A percentile compares a stretch with the other conserved stretches of the same genome.
These are phyloP conservation scores for Colletotrichum australisinense DNA, from an alignment of 2,329 filamentous ascomycete genomes.

Conservation along the genomic window DNA sequence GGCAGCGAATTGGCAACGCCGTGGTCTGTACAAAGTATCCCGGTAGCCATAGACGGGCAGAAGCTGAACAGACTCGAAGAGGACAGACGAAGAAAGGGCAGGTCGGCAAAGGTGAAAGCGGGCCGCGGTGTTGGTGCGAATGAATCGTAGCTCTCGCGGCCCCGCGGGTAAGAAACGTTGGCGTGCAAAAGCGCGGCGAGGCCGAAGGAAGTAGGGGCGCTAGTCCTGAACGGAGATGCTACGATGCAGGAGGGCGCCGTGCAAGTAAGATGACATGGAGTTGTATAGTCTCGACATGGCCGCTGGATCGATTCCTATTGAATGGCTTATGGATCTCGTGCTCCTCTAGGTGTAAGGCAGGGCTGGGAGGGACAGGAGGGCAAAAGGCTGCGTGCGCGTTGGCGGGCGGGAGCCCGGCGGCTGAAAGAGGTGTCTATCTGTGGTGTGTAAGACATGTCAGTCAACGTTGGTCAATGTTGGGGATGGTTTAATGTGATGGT, in stretches of 20 bases:
- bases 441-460: background rate
- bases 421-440: background rate
- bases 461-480: background rate
- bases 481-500: background rate
- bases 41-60: background rate
- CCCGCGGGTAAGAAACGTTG: conserved; percentile 5
- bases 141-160: conserved; percentile 8
- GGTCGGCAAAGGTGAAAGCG: background rate
- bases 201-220: conserved; percentile 19
- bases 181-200: conserved; percentile 21
- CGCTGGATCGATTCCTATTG: background rate
- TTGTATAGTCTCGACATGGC: background rate
- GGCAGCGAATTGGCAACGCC: background rate
- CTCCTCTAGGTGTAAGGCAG: conserved; percentile 6
- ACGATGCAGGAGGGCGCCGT: conserved; percentile 3
- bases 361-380: background rate
- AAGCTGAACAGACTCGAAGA: background rate
- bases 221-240: conserved; percentile 12
- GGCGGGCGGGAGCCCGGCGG: too few species aligned
- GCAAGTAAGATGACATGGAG: background rate
- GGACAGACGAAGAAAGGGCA: background rate
- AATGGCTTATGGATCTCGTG: background rate
- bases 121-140: conserved; percentile 4
- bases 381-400: background rate
- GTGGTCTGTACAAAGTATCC: background rate